These are phyloP conservation scores for Aurantiochytrium sp. DNA, from an alignment of 108 stramenopile genomes.

Conservation along the genomic window DNA sequence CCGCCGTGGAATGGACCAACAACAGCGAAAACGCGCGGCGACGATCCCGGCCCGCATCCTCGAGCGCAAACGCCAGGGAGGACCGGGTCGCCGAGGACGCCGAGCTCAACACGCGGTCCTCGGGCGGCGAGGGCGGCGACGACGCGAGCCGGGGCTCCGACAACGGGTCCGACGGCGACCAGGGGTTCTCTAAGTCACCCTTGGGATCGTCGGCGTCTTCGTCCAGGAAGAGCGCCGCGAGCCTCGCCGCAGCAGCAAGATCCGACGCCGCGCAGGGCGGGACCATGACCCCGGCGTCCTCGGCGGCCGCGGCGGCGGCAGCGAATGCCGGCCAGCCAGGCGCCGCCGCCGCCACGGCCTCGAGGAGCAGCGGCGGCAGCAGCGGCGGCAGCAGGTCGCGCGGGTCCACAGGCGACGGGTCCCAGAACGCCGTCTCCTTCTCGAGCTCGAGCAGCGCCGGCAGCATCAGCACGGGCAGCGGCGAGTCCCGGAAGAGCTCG, in stretches of 20 bases:
- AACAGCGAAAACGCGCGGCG: not conserved
- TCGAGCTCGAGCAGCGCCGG: not conserved
- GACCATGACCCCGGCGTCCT: too few relatives aligned
- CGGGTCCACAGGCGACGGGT: not conserved
- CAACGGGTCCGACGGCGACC: too few relatives aligned
- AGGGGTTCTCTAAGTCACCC: too few relatives aligned
- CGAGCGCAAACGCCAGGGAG: not conserved
- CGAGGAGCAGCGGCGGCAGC: not conserved
- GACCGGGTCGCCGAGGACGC: not conserved
- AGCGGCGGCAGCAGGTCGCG: not conserved
- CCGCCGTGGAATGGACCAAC: not conserved
- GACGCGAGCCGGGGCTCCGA: too few relatives aligned
- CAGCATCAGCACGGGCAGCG: not conserved
- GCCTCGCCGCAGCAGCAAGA: too few relatives aligned
- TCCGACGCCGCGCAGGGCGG: too few relatives aligned
- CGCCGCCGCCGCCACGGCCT: too few relatives aligned
- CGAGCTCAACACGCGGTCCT: not conserved
- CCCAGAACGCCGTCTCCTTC: not conserved
- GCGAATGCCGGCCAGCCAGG: too few relatives aligned
- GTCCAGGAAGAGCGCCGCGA: too few relatives aligned
- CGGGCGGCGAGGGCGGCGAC: not conserved
- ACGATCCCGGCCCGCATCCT: not conserved
- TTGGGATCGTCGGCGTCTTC: too few relatives aligned
- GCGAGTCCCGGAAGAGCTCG: not conserved
- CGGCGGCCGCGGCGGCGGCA: too few relatives aligned